Base-by-base conservation (phyloP, 352 stramenopile species). In the Phytopythium oedochilum region DNA sequence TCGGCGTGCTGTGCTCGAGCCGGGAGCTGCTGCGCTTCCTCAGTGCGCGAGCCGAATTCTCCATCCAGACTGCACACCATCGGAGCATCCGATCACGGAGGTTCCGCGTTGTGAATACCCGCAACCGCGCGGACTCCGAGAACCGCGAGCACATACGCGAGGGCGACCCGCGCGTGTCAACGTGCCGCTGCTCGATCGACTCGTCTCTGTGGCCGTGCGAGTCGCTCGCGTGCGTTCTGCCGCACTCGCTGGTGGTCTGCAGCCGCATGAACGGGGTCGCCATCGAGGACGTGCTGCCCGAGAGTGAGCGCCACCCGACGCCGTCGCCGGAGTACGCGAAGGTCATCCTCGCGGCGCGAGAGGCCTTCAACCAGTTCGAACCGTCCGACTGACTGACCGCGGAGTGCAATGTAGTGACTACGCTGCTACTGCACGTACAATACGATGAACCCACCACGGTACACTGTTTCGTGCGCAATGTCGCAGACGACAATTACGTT, bases 201-300 rank as follows among this genome's bases (percentile, higher is more conserved):
- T 71, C 62, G 0, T 59, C 71, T 5, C 22, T 59, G 18, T 60
- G 52, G 36, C 78, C 81, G 4, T 91, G 81, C 39, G 60, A 75
- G 23, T 86, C 74, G 4, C 61, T 81, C 36, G 60, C 78, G 0
- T 91, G 81, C 39, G 45, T 86, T 17, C 53, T 91, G 5, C 78
- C 73, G 0, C 78, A 91, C 38, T 63, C 66, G 22, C 51, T 89
- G 5, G 62, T 87, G 28, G 60, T 91, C 18, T 77, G 56, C 22
- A 70, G 59, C 32, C 49, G 49, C 1, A 45, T 45, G 49, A 35
- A 35, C 22, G 34, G 49, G 6, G 35, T 61, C 9, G 34, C 58
- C 28, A 35, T 63, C 4, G 53, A 66, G 31, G 20, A 46, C 29
- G 49, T 39, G 22, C 12, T 55, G 34, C 22, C 49, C 12, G 23